These are phyloP conservation scores for Fusarium virguliforme DNA, from an alignment of 2,329 filamentous ascomycete species.

Conservation along the genomic window DNA sequence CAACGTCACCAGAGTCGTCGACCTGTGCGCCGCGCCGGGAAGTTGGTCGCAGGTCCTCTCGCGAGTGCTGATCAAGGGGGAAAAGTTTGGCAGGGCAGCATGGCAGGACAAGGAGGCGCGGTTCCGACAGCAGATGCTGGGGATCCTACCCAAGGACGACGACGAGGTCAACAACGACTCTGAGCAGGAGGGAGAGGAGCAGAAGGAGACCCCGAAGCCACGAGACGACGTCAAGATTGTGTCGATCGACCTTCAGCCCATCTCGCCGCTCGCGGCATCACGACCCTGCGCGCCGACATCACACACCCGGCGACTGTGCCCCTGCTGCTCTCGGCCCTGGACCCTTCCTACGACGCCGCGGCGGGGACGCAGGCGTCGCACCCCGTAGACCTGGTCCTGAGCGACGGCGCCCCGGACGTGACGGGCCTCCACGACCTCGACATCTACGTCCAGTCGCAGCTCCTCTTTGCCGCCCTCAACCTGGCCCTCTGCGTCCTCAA, in stretches of 20 bases:
- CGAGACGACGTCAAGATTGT: slow-evolving; percentile 91
- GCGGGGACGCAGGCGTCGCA: slow-evolving; percentile 73
- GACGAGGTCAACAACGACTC: slow-evolving; percentile 38
- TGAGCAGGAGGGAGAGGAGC: slow-evolving; percentile 33
- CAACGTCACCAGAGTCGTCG: slow-evolving; percentile 91
- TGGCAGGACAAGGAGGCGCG: slow-evolving; percentile 88
- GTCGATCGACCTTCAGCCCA: slow-evolving; percentile 95
- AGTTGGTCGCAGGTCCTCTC: slow-evolving; percentile 99
- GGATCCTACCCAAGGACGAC: slow-evolving; percentile 60
- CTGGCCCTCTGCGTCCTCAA: slow-evolving; percentile 93
- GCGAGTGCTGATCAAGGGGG: slow-evolving; percentile 91
- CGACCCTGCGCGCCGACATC: slow-evolving; percentile 93
- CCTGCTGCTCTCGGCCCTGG: slow-evolving; percentile 86
- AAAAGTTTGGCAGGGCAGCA: slow-evolving; percentile 87
- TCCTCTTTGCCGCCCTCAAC: slow-evolving; percentile 94
- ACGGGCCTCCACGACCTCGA: slow-evolving; percentile 97
- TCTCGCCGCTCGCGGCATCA: slow-evolving; percentile 95
- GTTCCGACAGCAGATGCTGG: slow-evolving; percentile 74
- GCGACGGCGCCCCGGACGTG: slow-evolving; percentile 95
- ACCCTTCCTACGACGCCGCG: slow-evolving; percentile 75
- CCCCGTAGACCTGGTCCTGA: slow-evolving; percentile 93
- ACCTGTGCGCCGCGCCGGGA: slow-evolving; percentile 94
- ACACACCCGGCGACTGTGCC: slow-evolving; percentile 97
- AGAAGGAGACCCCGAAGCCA: slow-evolving; percentile 58
- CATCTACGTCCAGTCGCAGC: slow-evolving; percentile 97